Conservation (phyloP, 140 eudicot genomes). For the Bidens hawaiensis region DNA sequence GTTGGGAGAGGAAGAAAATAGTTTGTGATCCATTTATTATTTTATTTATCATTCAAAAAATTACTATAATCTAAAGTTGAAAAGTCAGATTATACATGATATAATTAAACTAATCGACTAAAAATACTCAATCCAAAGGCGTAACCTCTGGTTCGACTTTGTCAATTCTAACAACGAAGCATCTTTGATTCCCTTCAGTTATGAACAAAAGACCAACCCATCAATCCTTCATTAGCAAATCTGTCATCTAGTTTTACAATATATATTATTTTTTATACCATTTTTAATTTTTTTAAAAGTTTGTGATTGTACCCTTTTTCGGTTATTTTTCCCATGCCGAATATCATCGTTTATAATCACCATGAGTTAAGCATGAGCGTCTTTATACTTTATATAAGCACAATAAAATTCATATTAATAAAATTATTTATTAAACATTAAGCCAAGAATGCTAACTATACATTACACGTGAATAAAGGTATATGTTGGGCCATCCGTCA, state of each 20-base stretch:
- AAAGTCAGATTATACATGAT: background rate
- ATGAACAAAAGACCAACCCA: background rate
- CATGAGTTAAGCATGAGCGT: background rate
- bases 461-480: no score
- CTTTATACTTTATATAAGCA: background rate
- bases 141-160: no score
- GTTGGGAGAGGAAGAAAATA: background rate
- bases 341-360: background rate
- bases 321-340: background rate
- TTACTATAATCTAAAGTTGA: background rate
- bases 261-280: background rate
- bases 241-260: no score
- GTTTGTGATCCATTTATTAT: background rate
- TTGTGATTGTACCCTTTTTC: background rate
- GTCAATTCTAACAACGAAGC: background rate
- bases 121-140: background rate
- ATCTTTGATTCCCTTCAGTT: background rate
- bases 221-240: background rate
- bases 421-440: no score
- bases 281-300: background rate
- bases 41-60: background rate
- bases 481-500: background rate
- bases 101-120: background rate
- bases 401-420: background rate
- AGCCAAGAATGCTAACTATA: no score